Base-by-base conservation (phyloP, 2,329 filamentous ascomycete genomes). In the Zymoseptoria crescenta region DNA sequence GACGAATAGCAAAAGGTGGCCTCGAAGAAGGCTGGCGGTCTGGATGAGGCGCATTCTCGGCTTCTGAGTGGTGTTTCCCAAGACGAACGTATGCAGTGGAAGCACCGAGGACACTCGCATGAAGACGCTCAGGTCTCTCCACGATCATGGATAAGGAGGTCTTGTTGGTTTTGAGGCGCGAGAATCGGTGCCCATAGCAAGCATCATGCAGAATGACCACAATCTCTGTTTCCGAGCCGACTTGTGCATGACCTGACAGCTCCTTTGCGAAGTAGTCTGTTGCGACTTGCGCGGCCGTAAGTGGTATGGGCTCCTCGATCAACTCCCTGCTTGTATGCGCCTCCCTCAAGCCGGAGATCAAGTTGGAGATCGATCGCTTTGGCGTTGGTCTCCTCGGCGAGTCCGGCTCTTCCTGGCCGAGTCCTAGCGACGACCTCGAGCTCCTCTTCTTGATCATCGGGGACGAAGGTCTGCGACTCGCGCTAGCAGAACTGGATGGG, bases 181-280 rank as follows among this genome's bases (percentile, higher is more conserved):
- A 90, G 74, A 86, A 99, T 21, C 91, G 87, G 75, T 99, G 94
- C 24, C 93, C 92, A 72, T 97, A 99, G 74, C 93, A 96, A 56
- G 88, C 87, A 76, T 99, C 94, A 68, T 97, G 91, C 1, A 99
- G 77, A 29, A 99, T 82, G 52, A 97, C 91, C 4, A 95, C 76
- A 0, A 91, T 91, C 61, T 91, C 79, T 2, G 81, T 72, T 6
- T 70, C 64, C 9, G 68, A 67, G 1, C 70, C 72, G 4, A 65
- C 69, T 30, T 77, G 75, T 59, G 86, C 81, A 67, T 90, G 86
- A 6, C 80, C 74, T 16, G 83, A 79, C 30, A 95, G 74, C 71
- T 96, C 90, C 61, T 81, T 83, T 62, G 79, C 78, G 69, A 96
- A 89, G 72, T 88, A 84, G 8, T 83, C 80, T 16, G 59, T 59